Evolutionary conservation across 2,329 filamentous ascomycete species (phyloP).

Genomic region (Acrocalymma vagum): DNA sequence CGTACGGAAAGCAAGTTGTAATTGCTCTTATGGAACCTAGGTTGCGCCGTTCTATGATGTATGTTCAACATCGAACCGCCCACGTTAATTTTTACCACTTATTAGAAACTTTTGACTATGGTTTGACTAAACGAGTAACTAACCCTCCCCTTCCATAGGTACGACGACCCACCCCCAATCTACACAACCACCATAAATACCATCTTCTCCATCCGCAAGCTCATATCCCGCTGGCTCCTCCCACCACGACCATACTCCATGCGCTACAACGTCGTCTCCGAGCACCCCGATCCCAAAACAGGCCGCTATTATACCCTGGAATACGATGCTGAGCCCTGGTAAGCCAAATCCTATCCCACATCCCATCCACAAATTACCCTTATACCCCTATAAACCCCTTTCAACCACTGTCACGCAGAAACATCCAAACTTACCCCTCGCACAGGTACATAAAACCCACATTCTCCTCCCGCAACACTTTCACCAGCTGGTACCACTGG

Average conservation of each 20-base stretch:
- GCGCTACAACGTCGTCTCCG: slow-evolving; percentile 45
- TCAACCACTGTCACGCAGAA: no score
- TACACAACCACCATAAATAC: slow-evolving; percentile 53
- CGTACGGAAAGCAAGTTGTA: slow-evolving; percentile 59
- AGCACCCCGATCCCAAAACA: slow-evolving; percentile 58
- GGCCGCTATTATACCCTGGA: slow-evolving; percentile 27
- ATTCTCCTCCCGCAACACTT: slow-evolving; percentile 24
- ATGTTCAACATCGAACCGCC: no score
- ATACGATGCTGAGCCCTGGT: slow-evolving; percentile 41
- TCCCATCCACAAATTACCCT: neutral
- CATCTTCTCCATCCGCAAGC: slow-evolving; percentile 61
- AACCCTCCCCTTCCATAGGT: neutral
- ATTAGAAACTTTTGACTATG: neutral
- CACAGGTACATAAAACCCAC: slow-evolving; percentile 34
- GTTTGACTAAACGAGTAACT: neutral
- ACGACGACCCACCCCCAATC: slow-evolving; percentile 43
- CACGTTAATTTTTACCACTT: neutral
- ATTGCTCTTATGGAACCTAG: slow-evolving; percentile 70
- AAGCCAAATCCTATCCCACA: slow-evolving; percentile 42
- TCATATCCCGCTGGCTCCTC: slow-evolving; percentile 65
- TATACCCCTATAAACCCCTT: no score
- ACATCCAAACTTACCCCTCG: no score
- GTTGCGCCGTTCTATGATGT: slow-evolving; percentile 69
- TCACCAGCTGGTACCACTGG: slow-evolving; percentile 49
- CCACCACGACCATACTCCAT: slow-evolving; percentile 62